A percentile compares a stretch with the other conserved stretches of the same genome.
phyloP scores from a whole-genome alignment of 2,329 filamentous ascomycete genomes.

The Calycina marina region DNA sequence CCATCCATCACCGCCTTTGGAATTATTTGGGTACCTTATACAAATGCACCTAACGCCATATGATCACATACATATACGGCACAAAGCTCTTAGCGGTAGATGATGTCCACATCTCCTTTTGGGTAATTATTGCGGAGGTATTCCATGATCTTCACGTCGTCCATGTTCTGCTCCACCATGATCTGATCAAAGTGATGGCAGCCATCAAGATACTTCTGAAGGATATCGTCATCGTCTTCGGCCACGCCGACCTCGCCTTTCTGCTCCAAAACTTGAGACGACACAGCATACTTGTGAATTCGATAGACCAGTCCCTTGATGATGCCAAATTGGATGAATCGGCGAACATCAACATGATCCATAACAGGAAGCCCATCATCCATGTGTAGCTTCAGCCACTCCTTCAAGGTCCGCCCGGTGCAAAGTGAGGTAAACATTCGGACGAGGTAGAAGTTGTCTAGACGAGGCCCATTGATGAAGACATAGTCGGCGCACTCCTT shows the following conservation, averaged over 20 bases:
- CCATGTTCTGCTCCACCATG: slow-evolving; percentile 58
- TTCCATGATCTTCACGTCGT: slow-evolving; percentile 55
- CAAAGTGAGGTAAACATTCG: slow-evolving; percentile 76
- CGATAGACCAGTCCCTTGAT: slow-evolving; percentile 92
- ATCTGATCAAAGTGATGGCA: slow-evolving; percentile 70
- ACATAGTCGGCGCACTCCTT: slow-evolving; percentile 84
- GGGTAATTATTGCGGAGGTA: slow-evolving; percentile 42
- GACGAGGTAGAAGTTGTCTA: slow-evolving; percentile 53
- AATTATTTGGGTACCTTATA: too few relatives aligned
- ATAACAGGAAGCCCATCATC: slow-evolving; percentile 51
- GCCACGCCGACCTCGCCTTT: slow-evolving; percentile 10
- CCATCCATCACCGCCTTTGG: too few relatives aligned
- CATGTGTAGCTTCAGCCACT: slow-evolving; percentile 70
- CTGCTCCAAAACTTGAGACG: slow-evolving; percentile 43
- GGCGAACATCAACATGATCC: slow-evolving; percentile 68
- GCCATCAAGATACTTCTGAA: slow-evolving; percentile 60
- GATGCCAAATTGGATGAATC: slow-evolving; percentile 87
- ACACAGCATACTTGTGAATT: slow-evolving; percentile 79
- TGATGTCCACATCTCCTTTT: slow-evolving; percentile 23
- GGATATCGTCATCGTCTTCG: slow-evolving; percentile 24
- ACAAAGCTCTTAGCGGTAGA: slow-evolving; percentile 24
- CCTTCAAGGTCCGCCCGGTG: slow-evolving; percentile 69
- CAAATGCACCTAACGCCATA: too few relatives aligned
- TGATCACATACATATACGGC: too few relatives aligned
- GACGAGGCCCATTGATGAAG: slow-evolving; percentile 18